phyloP scores from a whole-genome alignment of 2,329 filamentous ascomycete species.

The Macrophomina tecta region DNA sequence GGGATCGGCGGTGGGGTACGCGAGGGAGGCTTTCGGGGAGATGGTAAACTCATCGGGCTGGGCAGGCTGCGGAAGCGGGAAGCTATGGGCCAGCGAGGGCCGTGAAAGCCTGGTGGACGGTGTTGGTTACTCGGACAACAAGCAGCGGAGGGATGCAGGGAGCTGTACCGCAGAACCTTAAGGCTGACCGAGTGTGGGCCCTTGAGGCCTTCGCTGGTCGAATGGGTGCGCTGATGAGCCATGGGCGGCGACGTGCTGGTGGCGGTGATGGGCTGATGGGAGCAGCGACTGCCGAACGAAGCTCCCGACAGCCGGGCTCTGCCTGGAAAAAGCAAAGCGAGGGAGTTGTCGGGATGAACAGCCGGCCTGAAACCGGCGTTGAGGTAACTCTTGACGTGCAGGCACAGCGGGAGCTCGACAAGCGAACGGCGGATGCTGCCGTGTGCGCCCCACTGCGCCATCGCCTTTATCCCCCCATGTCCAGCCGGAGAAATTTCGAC shows the following conservation, averaged over 20 bases:
- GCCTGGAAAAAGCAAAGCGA: conserved; percentile 2
- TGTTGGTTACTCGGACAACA: not conserved
- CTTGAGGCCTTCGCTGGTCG: conserved; percentile 46
- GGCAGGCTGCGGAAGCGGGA: conserved; percentile 64
- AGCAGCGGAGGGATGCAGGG: not conserved
- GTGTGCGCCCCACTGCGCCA: conserved; percentile 9
- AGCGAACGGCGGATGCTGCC: conserved; percentile 20
- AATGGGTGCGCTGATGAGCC: conserved; percentile 48
- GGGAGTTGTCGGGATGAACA: conserved; percentile 4
- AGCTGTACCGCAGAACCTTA: conserved; percentile 82
- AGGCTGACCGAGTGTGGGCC: conserved; percentile 80
- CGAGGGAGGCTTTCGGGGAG: conserved; percentile 71
- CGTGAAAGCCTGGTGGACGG: conserved; percentile 73
- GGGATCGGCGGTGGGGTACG: conserved; percentile 64
- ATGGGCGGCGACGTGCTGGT: conserved; percentile 32
- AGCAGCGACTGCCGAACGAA: not conserved
- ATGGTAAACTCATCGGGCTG: conserved; percentile 54
- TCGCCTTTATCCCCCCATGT: not conserved
- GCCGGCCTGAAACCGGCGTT: conserved; percentile 2
- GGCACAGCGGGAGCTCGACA: conserved; percentile 17
- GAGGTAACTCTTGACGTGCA: conserved; percentile 24
- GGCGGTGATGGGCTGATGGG: not conserved
- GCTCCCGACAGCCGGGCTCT: conserved; percentile 1
- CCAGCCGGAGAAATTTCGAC: conserved; percentile 20
- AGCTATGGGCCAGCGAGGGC: conserved; percentile 75